Percentiles rank a stretch among this genome's conserved stretches.
These are phyloP conservation scores for Pachyrhizus erosus DNA, from an alignment of 306 rosid species.

Conservation along the genomic window DNA sequence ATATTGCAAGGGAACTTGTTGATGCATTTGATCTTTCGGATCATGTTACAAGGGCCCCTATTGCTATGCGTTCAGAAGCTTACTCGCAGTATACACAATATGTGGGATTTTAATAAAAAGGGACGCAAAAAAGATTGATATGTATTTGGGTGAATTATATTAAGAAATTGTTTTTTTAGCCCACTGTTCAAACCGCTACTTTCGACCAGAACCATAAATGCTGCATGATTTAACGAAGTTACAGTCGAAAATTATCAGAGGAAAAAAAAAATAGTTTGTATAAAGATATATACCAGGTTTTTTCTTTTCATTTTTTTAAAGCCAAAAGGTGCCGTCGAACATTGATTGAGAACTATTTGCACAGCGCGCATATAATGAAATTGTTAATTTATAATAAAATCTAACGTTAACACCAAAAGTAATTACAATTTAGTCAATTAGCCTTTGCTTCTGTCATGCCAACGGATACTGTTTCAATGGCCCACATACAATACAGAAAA, in stretches of 20 bases:
- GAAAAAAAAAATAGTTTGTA: neutral
- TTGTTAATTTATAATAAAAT: neutral
- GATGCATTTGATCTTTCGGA: slow-evolving; percentile 92
- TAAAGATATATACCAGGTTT: neutral
- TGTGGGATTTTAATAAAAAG: slow-evolving; percentile 66
- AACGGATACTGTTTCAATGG: neutral
- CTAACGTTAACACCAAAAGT: neutral
- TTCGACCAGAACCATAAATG: neutral
- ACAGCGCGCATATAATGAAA: neutral
- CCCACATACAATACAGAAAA: neutral
- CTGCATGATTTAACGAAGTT: neutral
- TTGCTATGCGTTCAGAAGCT: slow-evolving; percentile 82
- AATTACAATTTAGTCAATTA: slow-evolving; percentile 14
- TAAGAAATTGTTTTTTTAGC: neutral
- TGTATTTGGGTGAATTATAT: neutral
- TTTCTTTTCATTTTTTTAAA: neutral
- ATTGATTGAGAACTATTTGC: neutral
- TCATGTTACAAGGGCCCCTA: slow-evolving; percentile 84
- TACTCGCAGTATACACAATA: slow-evolving; percentile 80
- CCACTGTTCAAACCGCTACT: neutral
- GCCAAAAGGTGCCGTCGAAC: neutral
- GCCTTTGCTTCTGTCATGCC: neutral
- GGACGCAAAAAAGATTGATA: neutral
- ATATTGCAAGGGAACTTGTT: slow-evolving; percentile 81
- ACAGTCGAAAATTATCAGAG: neutral